phyloP scores from a whole-genome alignment of 805 yeast genomes.

The Nakazawaea anatomiae region DNA sequence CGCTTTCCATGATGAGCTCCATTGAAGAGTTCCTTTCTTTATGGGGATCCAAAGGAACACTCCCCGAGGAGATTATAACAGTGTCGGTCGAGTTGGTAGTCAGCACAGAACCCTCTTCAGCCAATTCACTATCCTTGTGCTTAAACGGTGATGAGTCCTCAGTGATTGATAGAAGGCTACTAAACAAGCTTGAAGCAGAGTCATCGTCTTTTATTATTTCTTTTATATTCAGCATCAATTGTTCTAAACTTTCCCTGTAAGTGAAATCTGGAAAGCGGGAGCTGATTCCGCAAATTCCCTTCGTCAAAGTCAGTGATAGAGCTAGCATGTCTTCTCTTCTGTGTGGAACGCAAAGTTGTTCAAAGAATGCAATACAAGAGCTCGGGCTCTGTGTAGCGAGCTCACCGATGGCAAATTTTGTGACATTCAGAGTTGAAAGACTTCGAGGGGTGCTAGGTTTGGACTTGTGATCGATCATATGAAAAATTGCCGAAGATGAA shows the following conservation, averaged over 20 bases:
- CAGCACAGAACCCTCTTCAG: not conserved
- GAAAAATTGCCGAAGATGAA: not conserved
- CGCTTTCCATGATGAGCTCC: constrained; percentile 1
- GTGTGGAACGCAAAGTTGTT: not conserved
- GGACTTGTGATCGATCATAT: not conserved
- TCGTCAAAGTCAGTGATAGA: not conserved
- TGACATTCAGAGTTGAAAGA: not conserved
- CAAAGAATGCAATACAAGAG: not conserved
- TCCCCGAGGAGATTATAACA: not conserved
- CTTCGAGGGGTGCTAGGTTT: not conserved
- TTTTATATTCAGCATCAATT: not conserved
- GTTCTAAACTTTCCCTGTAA: not conserved
- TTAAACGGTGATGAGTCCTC: too few species aligned
- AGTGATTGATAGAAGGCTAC: not conserved
- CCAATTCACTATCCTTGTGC: too few species aligned
- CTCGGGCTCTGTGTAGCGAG: not conserved
- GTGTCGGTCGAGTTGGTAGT: not conserved
- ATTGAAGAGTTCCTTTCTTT: not conserved
- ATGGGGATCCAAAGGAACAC: not conserved
- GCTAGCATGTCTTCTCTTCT: not conserved
- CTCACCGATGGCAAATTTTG: not conserved
- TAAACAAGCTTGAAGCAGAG: not conserved
- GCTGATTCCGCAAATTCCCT: not conserved
- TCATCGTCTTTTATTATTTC: not conserved
- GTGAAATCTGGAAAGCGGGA: not conserved